These are phyloP conservation scores for Boletus reticuloceps DNA, from an alignment of 768 basidiomycete species.

Conservation along the genomic window DNA sequence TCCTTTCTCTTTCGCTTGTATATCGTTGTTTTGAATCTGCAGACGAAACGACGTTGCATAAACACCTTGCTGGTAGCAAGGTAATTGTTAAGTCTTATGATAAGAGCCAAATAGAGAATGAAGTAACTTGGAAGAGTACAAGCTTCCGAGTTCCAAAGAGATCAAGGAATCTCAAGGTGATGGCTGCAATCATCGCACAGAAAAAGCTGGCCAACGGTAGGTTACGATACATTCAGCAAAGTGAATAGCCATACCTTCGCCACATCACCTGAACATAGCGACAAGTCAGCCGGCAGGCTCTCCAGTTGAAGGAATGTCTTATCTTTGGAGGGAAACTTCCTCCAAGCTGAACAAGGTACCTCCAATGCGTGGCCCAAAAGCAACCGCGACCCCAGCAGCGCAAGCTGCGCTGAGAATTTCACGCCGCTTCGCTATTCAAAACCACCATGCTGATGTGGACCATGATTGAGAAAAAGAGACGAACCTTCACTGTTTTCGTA, in stretches of 20 bases:
- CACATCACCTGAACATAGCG: constrained; percentile 71
- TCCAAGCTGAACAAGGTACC: constrained; percentile 91
- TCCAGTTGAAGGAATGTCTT: not conserved
- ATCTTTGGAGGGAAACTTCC: constrained; percentile 94
- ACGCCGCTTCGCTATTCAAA: constrained; percentile 72
- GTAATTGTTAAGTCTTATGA: too few species aligned
- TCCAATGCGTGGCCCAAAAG: constrained; percentile 94
- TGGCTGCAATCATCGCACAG: constrained; percentile 96
- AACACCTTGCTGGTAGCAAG: too few species aligned
- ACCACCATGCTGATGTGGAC: not conserved
- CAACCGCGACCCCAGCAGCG: constrained; percentile 97
- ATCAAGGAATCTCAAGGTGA: constrained; percentile 87
- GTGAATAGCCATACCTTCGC: constrained; percentile 62
- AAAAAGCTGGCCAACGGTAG: constrained; percentile 70
- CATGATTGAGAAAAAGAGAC: constrained; percentile 11
- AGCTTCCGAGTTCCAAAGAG: constrained; percentile 95
- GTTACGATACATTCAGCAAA: not conserved
- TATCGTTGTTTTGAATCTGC: too few species aligned
- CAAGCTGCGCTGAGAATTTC: constrained; percentile 93
- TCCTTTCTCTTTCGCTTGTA: too few species aligned
- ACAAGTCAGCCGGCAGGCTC: not conserved
- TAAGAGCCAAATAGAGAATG: not conserved
- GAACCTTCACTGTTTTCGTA: constrained; percentile 95
- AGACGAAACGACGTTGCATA: too few species aligned
- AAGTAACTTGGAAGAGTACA: constrained; percentile 86